Evolutionary conservation across 2,329 filamentous ascomycete genomes (phyloP), one percentile per base, ranked within the genome.

Genomic region (Venturia carpophila): DNA sequence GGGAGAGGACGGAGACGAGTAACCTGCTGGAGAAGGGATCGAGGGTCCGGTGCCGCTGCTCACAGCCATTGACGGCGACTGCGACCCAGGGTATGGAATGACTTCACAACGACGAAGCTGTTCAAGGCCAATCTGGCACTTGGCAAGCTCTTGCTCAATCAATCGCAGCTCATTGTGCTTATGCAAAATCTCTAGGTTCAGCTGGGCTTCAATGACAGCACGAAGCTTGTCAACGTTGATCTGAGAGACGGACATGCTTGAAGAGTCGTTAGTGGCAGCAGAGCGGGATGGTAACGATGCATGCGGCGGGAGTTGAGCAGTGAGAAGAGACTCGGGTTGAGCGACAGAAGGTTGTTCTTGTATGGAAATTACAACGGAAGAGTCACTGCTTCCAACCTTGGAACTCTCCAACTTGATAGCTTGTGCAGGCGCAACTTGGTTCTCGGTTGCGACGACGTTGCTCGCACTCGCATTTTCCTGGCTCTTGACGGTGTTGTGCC

Each of bases 81-180:
- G 82, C 68, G 85, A 84, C 68, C 87, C 85, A 41, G 93, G 92
- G 75, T 92, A 97, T 5, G 93, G 93, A 70, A 96, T 93, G 69
- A 97, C 82, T 73, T 94, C 88, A 77, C 92, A 97, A 67, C 94
- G 87, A 70, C 94, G 89, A 68, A 99, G 81, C 78, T 97, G 94
- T 78, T 99, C 94, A 70, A 97, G 82, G 13, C 92, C 91, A 68
- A 92, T 81, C 79, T 97, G 92, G 73, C 92, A 97, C 79, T 97
- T 97, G 69, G 91, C 93, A 69, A 97, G 83, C 78, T 97, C 94
- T 77, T 96, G 92, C 73, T 97, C 91, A 75, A 97, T 96, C 70
- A 96, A 82, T 66, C 92, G 90, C 67, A 97, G 79, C 79, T 99
- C 94, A 72, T 94, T 87, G 77, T 99, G 94, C 81, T 97, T 97